phyloP scores from a whole-genome alignment of 306 rosid genomes.

The Lathyrus aphaca region DNA sequence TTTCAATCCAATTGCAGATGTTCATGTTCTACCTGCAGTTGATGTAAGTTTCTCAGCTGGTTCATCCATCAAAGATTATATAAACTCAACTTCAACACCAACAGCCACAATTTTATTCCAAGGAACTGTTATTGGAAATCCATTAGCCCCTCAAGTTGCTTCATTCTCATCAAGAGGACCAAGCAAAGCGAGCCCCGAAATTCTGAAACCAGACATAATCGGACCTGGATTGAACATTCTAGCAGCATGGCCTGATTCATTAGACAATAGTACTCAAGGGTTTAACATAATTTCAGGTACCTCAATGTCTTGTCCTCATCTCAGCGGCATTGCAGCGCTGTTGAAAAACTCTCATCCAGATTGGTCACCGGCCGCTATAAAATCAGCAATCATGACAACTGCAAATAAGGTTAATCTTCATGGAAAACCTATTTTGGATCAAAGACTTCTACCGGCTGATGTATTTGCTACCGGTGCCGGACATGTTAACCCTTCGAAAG shows the following conservation, averaged over 20 bases:
- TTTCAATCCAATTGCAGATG: conserved; percentile 38
- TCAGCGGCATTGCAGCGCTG: no score
- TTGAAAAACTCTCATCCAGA: no score
- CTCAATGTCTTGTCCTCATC: no score
- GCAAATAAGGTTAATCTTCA: no score
- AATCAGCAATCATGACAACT: no score
- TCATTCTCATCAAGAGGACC: conserved; percentile 71
- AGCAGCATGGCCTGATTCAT: conserved; percentile 56
- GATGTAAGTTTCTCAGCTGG: conserved; percentile 39
- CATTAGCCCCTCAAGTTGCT: conserved; percentile 45
- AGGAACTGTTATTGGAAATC: conserved; percentile 51
- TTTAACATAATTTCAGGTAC: conserved; percentile 19
- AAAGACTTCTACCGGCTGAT: conserved; percentile 44
- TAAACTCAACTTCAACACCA: conserved; percentile 48
- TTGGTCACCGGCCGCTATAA: no score
- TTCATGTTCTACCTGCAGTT: conserved; percentile 58
- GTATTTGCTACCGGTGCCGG: conserved; percentile 64
- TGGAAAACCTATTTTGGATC: no score
- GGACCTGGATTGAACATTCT: conserved; percentile 61
- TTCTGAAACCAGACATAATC: conserved; percentile 64
- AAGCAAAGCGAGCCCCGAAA: conserved; percentile 42
- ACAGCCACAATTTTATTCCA: conserved; percentile 42
- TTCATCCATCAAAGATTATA: conserved; percentile 45
- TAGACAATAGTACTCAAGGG: conserved; percentile 31
- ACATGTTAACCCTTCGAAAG: conserved; percentile 62